These are phyloP conservation scores for Suillus plorans DNA, from an alignment of 768 basidiomycete genomes.

Conservation along the genomic window DNA sequence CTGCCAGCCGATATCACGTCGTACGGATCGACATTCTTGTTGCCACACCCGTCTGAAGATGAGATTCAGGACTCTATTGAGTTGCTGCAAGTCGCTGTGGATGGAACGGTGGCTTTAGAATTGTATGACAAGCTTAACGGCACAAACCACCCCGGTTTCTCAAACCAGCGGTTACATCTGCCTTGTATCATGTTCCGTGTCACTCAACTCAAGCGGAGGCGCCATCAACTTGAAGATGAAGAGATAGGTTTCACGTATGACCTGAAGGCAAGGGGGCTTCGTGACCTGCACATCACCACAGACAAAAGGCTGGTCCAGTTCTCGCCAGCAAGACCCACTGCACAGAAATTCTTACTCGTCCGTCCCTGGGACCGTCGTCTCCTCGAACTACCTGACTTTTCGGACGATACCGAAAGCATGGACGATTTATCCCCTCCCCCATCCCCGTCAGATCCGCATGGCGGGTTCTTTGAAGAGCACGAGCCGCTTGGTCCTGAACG, in stretches of 20 bases:
- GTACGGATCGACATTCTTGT: not conserved
- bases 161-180: not conserved
- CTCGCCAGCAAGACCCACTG: not conserved
- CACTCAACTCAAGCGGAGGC: not conserved
- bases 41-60: not conserved
- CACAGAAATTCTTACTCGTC: not conserved
- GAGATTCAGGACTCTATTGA: not conserved
- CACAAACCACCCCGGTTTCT: not conserved
- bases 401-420: not conserved
- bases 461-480: not conserved
- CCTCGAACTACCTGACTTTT: not conserved
- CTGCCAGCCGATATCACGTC: not conserved
- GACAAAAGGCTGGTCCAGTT: not conserved
- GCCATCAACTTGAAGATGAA: not conserved
- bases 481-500: not conserved
- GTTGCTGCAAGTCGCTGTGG: not conserved
- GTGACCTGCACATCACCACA: not conserved
- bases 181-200: not conserved
- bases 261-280: not conserved
- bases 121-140: not conserved
- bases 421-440: not conserved
- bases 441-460: not conserved
- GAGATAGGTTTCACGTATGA: not conserved
- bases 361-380: not conserved
- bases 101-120: not conserved